These are phyloP conservation scores for Corylus americana DNA, from an alignment of 306 rosid genomes.

Conservation along the genomic window DNA sequence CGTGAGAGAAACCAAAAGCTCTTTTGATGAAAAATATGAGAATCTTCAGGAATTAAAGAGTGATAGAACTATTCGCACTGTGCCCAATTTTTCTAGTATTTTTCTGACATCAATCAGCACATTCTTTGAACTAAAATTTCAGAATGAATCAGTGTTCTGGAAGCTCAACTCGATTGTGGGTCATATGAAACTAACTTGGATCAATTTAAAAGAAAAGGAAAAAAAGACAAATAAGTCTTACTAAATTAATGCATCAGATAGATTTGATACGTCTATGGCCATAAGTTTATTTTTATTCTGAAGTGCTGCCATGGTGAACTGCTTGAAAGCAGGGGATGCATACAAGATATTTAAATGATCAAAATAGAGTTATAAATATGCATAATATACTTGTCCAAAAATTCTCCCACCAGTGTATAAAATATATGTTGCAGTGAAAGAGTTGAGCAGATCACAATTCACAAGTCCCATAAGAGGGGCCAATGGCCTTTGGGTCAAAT, in stretches of 20 bases:
- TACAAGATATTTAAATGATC: not conserved
- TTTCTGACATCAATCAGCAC: not conserved
- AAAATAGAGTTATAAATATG: not conserved
- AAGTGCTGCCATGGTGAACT: not conserved
- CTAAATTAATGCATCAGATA: not conserved
- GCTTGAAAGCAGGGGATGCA: not conserved
- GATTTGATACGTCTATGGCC: not conserved
- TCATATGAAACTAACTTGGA: not conserved
- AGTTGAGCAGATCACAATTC: not conserved
- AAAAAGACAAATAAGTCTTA: not conserved
- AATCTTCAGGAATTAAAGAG: not conserved
- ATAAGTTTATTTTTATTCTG: not conserved
- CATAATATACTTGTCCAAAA: not conserved
- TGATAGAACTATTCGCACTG: not conserved
- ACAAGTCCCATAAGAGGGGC: not conserved
- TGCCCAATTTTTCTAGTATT: not conserved
- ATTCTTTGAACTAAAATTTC: not conserved
- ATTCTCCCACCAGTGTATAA: not conserved
- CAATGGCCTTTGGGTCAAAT: not conserved
- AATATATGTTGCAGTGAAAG: not conserved
- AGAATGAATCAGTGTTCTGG: not conserved
- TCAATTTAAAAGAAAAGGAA: not conserved
- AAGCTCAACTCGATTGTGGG: not conserved
- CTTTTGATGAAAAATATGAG: not conserved
- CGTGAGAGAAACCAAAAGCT: not conserved